Conservation (phyloP, 1,284 basidiomycete species). For the Sanghuangporus weigelae region DNA sequence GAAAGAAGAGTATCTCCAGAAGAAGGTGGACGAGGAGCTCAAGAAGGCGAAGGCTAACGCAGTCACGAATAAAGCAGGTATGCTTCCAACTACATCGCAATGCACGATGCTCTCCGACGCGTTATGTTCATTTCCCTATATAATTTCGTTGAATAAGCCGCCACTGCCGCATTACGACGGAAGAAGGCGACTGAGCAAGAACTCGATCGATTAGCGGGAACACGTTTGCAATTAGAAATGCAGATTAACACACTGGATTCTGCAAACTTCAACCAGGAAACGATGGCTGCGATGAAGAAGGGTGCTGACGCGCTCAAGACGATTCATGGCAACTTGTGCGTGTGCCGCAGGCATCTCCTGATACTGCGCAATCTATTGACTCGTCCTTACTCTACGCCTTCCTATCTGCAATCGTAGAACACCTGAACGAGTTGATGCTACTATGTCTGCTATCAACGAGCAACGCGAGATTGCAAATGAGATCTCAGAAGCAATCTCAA, state of each 20-base stretch:
- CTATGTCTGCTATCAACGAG: conserved; percentile 88
- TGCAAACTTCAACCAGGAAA: conserved; percentile 98
- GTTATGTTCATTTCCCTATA: background rate
- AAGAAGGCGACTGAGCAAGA: conserved; percentile 93
- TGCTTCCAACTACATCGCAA: background rate
- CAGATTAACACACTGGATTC: conserved; percentile 98
- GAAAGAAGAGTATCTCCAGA: conserved; percentile 96
- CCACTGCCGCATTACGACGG: conserved; percentile 87
- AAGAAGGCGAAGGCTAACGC: conserved; percentile 93
- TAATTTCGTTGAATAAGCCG: conserved; percentile 45
- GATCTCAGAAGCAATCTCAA: conserved; percentile 92
- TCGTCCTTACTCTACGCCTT: conserved; percentile 5
- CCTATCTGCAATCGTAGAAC: conserved; percentile 45
- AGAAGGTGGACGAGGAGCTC: conserved; percentile 94
- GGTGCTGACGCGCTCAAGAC: conserved; percentile 87
- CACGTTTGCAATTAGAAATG: conserved; percentile 89
- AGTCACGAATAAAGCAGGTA: conserved; percentile 90
- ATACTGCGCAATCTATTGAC: conserved; percentile 9
- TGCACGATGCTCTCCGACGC: background rate
- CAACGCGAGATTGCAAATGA: conserved; percentile 95
- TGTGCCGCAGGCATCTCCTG: conserved; percentile 23
- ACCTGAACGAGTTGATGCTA: conserved; percentile 88
- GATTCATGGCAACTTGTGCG: conserved; percentile 90
- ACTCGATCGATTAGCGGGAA: conserved; percentile 83
- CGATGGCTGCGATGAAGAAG: conserved; percentile 97